Percentiles rank a stretch among this genome's conserved stretches.
Evolutionary conservation across 2,329 filamentous ascomycete species (phyloP).

Genomic region (Penicillium sp.): DNA sequence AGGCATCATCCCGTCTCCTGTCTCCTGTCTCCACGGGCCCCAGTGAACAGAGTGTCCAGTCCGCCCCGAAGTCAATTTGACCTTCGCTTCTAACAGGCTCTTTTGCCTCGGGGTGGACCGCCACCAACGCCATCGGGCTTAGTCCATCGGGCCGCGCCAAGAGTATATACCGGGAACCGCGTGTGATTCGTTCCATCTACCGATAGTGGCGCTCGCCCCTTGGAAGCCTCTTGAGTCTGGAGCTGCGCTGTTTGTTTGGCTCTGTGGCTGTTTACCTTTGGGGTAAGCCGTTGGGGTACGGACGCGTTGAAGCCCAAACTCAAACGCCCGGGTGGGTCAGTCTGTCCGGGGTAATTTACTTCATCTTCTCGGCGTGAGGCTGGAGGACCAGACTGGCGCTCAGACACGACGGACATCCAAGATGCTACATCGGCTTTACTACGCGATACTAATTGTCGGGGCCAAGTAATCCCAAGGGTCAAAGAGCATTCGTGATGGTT

Average conservation of each 20-base stretch:
- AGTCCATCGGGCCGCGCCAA: slow-evolving; percentile 1
- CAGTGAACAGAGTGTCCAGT: too few species aligned
- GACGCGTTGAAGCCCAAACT: background rate
- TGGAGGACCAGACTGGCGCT: background rate
- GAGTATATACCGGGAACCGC: background rate
- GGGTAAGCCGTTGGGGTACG: background rate
- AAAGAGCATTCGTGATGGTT: background rate
- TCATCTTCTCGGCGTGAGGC: background rate
- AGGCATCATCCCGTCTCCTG: too few species aligned
- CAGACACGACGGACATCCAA: background rate
- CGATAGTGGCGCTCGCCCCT: background rate
- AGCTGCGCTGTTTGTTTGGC: background rate
- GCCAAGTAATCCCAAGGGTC: too few species aligned
- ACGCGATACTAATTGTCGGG: too few species aligned
- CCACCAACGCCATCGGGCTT: slow-evolving; percentile 5
- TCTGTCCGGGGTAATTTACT: background rate
- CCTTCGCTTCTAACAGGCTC: too few species aligned
- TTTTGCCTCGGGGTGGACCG: background rate
- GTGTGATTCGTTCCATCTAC: slow-evolving; percentile 7
- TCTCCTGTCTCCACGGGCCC: too few species aligned
- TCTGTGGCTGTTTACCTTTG: background rate
- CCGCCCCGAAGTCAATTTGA: too few species aligned
- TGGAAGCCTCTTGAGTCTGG: background rate
- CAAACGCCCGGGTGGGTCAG: background rate
- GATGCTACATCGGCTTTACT: too few species aligned